Evolutionary conservation across 2,329 filamentous ascomycete species (phyloP).

Genomic region (Pestalotiopsis sp.): DNA sequence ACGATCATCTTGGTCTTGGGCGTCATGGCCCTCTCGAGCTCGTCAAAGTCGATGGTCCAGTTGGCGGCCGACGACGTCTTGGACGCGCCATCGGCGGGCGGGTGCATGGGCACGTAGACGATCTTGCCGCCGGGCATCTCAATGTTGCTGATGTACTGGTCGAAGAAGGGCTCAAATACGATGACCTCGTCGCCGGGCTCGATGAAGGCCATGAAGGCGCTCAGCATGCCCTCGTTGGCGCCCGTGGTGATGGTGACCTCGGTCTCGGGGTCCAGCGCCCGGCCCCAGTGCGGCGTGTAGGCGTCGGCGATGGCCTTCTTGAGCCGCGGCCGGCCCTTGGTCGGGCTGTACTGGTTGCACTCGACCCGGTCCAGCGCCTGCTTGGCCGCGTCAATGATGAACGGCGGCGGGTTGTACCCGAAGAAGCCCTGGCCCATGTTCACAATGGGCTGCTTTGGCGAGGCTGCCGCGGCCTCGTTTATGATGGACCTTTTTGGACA

Average conservation of each 20-base stretch:
- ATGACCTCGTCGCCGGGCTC: constrained; percentile 12
- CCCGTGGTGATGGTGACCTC: constrained; percentile 95
- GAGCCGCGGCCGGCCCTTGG: constrained; percentile 86
- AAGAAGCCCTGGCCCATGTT: constrained; percentile 74
- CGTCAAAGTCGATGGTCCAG: constrained; percentile 84
- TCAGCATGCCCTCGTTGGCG: constrained; percentile 90
- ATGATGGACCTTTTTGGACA: constrained; percentile 56
- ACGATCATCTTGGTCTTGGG: constrained; percentile 95
- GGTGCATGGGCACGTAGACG: constrained; percentile 92
- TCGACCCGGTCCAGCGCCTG: constrained; percentile 86
- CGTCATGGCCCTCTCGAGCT: constrained; percentile 80
- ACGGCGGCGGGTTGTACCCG: constrained; percentile 91
- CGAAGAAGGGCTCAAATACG: constrained; percentile 46
- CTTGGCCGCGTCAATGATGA: constrained; percentile 91
- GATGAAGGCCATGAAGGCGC: constrained; percentile 96
- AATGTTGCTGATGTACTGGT: constrained; percentile 99
- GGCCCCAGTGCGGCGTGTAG: constrained; percentile 87
- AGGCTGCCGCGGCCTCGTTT: constrained; percentile 66
- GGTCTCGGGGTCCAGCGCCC: constrained; percentile 80
- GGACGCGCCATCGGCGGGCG: constrained; percentile 76
- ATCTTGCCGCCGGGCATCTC: constrained; percentile 97
- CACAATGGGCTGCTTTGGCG: constrained; percentile 64
- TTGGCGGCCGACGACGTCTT: constrained; percentile 83
- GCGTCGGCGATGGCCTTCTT: constrained; percentile 92
- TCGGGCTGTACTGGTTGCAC: constrained; percentile 98